Evolutionary conservation across 306 rosid species (phyloP).

Genomic region (Prunus fruticosa): DNA sequence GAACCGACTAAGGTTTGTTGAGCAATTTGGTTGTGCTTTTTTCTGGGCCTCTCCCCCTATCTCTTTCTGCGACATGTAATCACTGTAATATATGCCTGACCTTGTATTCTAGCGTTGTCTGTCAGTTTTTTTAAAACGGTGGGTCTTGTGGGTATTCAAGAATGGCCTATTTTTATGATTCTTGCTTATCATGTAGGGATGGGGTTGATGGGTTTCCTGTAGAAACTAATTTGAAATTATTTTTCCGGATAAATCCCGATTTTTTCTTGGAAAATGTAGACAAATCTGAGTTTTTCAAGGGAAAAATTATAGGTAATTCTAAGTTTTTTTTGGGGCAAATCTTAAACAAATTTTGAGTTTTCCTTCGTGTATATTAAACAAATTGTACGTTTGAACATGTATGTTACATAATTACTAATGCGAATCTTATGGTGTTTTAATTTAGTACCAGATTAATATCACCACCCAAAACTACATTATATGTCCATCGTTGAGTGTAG

Average conservation of each 20-base stretch:
- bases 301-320: neutral
- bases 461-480: too few species aligned
- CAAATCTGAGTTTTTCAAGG: neutral
- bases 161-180: too few species aligned
- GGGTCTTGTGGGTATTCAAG: neutral
- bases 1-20: conserved; percentile 95
- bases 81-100: neutral
- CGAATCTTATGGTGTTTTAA: too few species aligned
- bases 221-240: neutral
- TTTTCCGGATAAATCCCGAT: too few species aligned
- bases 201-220: neutral
- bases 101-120: neutral
- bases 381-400: too few species aligned
- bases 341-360: neutral
- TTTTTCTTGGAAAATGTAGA: neutral
- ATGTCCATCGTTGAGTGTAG: too few species aligned
- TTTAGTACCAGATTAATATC: too few species aligned
- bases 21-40: conserved; percentile 42
- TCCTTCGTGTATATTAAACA: too few species aligned
- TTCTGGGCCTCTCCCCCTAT: conserved; percentile 20
- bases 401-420: too few species aligned
- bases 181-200: too few species aligned
- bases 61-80: conserved; percentile 1
- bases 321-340: neutral
- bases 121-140: neutral